phyloP scores from a whole-genome alignment of 2,329 filamentous ascomycete species.

The Zasmidium citrigriseum region DNA sequence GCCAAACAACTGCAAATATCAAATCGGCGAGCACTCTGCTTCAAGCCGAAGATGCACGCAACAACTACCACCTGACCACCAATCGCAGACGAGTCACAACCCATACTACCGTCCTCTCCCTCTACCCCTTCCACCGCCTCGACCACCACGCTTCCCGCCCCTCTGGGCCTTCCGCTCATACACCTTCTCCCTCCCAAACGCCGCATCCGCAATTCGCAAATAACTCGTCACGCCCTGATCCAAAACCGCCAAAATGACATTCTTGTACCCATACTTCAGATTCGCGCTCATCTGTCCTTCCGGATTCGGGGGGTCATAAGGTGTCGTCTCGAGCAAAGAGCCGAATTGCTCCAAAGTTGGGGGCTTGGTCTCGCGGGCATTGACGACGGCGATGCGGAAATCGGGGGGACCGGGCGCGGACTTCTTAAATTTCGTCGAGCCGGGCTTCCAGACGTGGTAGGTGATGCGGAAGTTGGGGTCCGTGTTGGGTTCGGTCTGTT shows the following conservation, averaged over 20 bases:
- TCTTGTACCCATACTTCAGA: conserved; percentile 80
- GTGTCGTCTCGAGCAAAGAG: conserved; percentile 71
- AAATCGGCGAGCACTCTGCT: conserved; percentile 4
- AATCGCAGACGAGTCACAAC: neutral
- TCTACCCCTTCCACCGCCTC: conserved; percentile 40
- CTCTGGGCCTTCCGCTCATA: conserved; percentile 54
- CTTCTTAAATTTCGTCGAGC: conserved; percentile 69
- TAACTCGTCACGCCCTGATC: conserved; percentile 91
- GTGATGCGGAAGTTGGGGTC: conserved; percentile 67
- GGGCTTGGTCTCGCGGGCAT: conserved; percentile 69
- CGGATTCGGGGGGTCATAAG: conserved; percentile 61
- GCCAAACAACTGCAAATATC: neutral
- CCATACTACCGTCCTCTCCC: conserved; percentile 32
- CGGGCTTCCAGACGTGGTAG: conserved; percentile 81
- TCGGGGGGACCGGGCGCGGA: conserved; percentile 75
- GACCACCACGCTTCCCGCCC: conserved; percentile 36
- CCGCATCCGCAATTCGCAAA: conserved; percentile 74
- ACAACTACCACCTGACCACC: neutral
- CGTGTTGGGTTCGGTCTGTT: conserved; percentile 32
- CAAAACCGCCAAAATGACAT: conserved; percentile 82
- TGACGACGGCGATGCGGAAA: conserved; percentile 80
- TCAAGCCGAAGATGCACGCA: conserved; percentile 4
- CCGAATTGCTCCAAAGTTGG: conserved; percentile 74
- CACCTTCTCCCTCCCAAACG: conserved; percentile 71
- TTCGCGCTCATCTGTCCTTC: conserved; percentile 66